phyloP scores from a whole-genome alignment of 2,329 filamentous ascomycete genomes.

The Xylariaceae sp. region DNA sequence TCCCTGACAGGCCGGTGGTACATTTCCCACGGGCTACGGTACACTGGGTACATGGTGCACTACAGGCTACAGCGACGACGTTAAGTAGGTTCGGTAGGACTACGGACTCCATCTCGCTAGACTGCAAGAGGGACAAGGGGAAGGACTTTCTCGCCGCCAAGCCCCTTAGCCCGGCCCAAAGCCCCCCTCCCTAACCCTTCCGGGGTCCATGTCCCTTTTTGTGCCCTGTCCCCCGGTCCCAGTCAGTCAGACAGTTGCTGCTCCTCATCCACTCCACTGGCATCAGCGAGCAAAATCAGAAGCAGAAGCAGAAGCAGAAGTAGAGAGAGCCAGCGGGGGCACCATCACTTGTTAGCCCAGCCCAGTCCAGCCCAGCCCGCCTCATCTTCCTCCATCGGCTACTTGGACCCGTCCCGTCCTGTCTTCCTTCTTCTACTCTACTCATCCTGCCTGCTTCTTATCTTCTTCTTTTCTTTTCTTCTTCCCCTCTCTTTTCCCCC shows the following conservation, averaged over 20 bases:
- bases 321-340: background rate
- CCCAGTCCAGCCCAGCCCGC: slow-evolving; percentile 8
- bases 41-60: too few species aligned
- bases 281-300: background rate
- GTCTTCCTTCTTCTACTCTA: slow-evolving; percentile 16
- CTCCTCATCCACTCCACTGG: background rate
- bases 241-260: slow-evolving; percentile 8
- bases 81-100: background rate
- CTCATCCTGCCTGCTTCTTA: slow-evolving; percentile 3
- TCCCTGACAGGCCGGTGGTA: too few species aligned
- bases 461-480: slow-evolving; percentile 13
- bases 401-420: background rate
- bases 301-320: slow-evolving; percentile 3
- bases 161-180: slow-evolving; percentile 11
- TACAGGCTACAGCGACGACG: too few species aligned
- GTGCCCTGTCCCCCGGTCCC: slow-evolving; percentile 4
- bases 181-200: slow-evolving; percentile 6
- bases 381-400: slow-evolving; percentile 5
- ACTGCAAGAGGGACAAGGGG: slow-evolving; percentile 12
- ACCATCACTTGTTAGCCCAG: slow-evolving; percentile 6
- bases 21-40: too few species aligned
- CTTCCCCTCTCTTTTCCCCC: slow-evolving; percentile 22
- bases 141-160: slow-evolving; percentile 17
- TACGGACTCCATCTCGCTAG: background rate
- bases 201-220: slow-evolving; percentile 10